Evolutionary conservation across 2,329 filamentous ascomycete species (phyloP), one percentile per base, ranked within the genome.

Genomic region (Cordyceps militaris): DNA sequence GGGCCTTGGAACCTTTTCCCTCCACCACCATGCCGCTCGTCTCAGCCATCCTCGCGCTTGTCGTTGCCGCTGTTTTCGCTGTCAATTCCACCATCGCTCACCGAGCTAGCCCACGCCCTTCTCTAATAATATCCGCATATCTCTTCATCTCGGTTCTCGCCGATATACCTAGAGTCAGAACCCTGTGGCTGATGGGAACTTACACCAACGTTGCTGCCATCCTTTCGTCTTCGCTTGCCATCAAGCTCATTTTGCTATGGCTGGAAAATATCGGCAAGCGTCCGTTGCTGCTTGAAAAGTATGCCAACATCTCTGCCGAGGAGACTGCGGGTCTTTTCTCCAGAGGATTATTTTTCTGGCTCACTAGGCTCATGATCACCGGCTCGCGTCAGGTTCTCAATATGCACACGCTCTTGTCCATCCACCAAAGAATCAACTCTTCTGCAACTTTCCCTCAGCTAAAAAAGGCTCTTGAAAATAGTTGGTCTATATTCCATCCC

Each of bases 361-460:
- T 57, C 24, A 50, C 10, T 50, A 50, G 46, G 16, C 55, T 57
- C 34, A 19, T 57, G 30, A 57, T 49, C 26, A 42, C 44, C 34
- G n/a, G 46, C 54, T 57, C 44, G 34, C 32, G 46, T 30, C 30
- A 42, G 32, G 54, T 50, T 42, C 54, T 50, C 44, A 57, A 48
- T 6, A 23, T 50, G 54, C 32, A 57, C 54, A 48, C 42, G 30
- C 54, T 56, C 34, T 48, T 56, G 28, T 38, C 54, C 14, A 49
- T 56, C 54, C 54, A 56, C 44, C 26, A 56, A 48, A 56, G 44
- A 56, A 48, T 56, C 42, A 48, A 49, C 51, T 54, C 51, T 54
- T 54, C 51, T 54, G 38, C 51, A 44, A 54, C 51, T 54, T 54
- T 54, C 51, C 26, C 38, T 44, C 51, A 23, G 51, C 51, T 54